Evolutionary conservation across 164 flowering plant species (phyloP).

Genomic region (Vitis rupestris): DNA sequence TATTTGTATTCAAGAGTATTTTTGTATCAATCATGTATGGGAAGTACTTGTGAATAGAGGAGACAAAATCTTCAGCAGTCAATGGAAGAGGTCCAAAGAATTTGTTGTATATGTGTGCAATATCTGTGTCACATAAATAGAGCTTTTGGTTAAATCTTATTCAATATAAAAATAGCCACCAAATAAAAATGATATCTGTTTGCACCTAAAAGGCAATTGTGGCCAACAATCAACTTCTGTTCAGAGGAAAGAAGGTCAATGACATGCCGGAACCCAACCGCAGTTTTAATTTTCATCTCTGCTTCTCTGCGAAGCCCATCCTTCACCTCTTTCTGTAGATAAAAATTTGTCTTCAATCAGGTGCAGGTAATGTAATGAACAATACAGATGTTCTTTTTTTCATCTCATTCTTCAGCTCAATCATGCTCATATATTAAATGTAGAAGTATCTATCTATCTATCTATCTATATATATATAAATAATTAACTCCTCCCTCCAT

Average conservation of each 20-base stretch:
- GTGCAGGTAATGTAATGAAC: neutral
- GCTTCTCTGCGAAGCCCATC: constrained; percentile 37
- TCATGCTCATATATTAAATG: neutral
- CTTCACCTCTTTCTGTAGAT: constrained; percentile 62
- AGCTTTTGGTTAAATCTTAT: neutral
- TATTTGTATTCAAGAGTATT: constrained; percentile 52
- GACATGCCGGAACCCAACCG: constrained; percentile 88
- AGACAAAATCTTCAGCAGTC: constrained; percentile 65
- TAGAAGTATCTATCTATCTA: too few species aligned
- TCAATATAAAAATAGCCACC: neutral
- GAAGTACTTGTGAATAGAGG: constrained; percentile 57
- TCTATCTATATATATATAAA: too few species aligned
- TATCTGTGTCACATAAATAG: constrained; percentile 48
- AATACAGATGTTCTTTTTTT: neutral
- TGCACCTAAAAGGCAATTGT: constrained; percentile 88
- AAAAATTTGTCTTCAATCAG: constrained; percentile 7
- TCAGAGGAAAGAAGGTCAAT: constrained; percentile 89
- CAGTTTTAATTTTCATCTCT: constrained; percentile 52
- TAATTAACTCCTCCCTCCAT: neutral
- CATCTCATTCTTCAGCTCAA: neutral
- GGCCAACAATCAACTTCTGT: constrained; percentile 84
- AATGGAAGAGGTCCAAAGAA: constrained; percentile 82
- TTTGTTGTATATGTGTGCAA: constrained; percentile 79
- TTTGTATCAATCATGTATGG: constrained; percentile 79
- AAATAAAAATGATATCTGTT: constrained; percentile 6